Conservation (phyloP, 345 rosid genomes). For the Euphorbia peplus region DNA sequence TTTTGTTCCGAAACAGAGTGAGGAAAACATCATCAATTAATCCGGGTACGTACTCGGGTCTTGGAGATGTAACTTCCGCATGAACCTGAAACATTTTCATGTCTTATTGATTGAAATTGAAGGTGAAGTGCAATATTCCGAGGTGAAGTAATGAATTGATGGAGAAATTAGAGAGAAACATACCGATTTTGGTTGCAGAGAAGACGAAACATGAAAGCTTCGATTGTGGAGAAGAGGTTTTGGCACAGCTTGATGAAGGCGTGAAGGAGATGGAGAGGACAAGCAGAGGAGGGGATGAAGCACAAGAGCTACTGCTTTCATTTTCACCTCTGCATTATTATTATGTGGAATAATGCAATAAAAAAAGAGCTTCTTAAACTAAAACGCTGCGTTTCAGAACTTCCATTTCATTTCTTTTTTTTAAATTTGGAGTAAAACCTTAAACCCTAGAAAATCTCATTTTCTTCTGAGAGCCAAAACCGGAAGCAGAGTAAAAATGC, state of each 20-base stretch:
- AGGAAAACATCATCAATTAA: conserved; percentile 57
- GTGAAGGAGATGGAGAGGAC: conserved; percentile 6
- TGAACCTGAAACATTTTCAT: conserved; percentile 35
- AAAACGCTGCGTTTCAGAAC: conserved; percentile 5
- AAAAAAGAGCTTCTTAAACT: not conserved
- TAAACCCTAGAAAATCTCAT: conserved; percentile 15
- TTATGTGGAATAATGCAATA: not conserved
- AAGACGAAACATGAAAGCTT: conserved; percentile 25
- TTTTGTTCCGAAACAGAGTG: conserved; percentile 58
- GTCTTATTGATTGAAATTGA: not conserved
- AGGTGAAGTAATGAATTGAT: not conserved
- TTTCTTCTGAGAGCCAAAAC: not conserved
- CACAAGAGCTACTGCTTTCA: conserved; percentile 35
- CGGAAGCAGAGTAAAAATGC: conserved; percentile 17
- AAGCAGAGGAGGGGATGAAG: conserved; percentile 21
- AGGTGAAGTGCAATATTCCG: not conserved
- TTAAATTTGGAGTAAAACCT: not conserved
- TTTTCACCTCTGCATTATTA: not conserved
- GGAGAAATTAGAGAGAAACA: not conserved
- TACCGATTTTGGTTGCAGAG: conserved; percentile 32
- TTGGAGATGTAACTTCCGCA: conserved; percentile 24
- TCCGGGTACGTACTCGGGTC: conserved; percentile 46
- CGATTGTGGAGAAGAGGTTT: conserved; percentile 10
- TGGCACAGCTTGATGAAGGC: conserved; percentile 8
- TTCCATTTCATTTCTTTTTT: not conserved